A percentile compares a stretch with the other conserved stretches of the same genome.
Conservation (phyloP, 2,329 filamentous ascomycete genomes). For the Fusarium verticillioides region DNA sequence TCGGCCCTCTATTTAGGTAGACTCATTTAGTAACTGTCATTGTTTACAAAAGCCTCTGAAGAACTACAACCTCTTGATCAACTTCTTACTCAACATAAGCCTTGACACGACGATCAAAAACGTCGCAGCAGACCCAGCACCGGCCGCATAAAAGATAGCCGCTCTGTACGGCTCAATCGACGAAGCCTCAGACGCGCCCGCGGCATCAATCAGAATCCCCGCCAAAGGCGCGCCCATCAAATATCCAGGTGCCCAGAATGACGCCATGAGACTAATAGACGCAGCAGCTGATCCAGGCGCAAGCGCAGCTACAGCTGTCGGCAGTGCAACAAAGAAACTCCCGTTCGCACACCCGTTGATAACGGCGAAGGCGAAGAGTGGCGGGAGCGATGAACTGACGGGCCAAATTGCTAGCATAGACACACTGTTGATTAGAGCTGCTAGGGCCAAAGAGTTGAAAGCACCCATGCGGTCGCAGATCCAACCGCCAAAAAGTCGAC, state of each 20-base stretch:
- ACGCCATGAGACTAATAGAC: neutral
- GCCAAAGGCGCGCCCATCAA: conserved; percentile 4
- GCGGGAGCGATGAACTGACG: neutral
- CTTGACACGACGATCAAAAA: neutral
- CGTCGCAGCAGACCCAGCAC: neutral
- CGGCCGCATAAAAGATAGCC: conserved; percentile 4
- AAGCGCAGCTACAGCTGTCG: conserved; percentile 5
- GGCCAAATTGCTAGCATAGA: conserved; percentile 8
- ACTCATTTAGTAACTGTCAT: too few relatives aligned
- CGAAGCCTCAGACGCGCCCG: neutral
- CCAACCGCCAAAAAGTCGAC: neutral
- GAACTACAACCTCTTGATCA: neutral
- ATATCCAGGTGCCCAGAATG: neutral
- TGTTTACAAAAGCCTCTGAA: accelerated
- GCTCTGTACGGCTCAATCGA: conserved; percentile 3
- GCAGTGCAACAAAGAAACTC: conserved; percentile 8
- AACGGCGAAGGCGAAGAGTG: neutral
- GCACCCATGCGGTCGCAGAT: conserved; percentile 8
- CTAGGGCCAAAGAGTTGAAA: neutral
- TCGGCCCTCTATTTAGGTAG: accelerated
- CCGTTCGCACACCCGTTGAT: conserved; percentile 13
- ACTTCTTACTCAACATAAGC: neutral
- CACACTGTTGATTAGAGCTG: neutral
- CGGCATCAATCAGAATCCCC: neutral
- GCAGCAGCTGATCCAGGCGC: conserved; percentile 1